phyloP scores from a whole-genome alignment of 2,329 filamentous ascomycete genomes.

The Sarocladium oryzae region DNA sequence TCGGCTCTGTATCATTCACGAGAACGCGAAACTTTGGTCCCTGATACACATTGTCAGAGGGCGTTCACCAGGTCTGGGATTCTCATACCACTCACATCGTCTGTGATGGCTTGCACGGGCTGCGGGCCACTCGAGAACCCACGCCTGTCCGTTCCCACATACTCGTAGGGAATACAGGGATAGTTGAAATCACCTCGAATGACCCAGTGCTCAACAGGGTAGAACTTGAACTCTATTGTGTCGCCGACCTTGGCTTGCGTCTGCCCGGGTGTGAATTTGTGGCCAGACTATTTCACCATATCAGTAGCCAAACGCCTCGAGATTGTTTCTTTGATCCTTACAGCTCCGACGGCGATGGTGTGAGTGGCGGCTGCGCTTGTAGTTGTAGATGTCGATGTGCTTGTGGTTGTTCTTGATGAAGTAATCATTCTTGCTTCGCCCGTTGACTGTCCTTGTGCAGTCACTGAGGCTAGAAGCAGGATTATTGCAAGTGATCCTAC shows the following conservation, averaged over 20 bases:
- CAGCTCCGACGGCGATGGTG: not conserved
- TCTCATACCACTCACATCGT: slow-evolving; percentile 31
- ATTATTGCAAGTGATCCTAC: too few species aligned
- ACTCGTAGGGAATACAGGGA: slow-evolving; percentile 59
- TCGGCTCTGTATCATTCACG: slow-evolving; percentile 56
- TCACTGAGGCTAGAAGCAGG: too few species aligned
- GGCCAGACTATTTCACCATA: slow-evolving; percentile 18
- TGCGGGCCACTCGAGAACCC: slow-evolving; percentile 49
- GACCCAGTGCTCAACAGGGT: slow-evolving; percentile 58
- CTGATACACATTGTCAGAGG: slow-evolving; percentile 17
- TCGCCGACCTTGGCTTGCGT: slow-evolving; percentile 37
- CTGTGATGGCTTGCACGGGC: slow-evolving; percentile 37
- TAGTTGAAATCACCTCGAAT: slow-evolving; percentile 49
- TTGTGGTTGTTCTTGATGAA: too few species aligned
- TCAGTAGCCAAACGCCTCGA: too few species aligned
- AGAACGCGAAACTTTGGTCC: slow-evolving; percentile 33
- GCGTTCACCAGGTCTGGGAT: not conserved
- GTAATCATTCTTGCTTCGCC: too few species aligned
- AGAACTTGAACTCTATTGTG: slow-evolving; percentile 53
- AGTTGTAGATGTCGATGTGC: too few species aligned
- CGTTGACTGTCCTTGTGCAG: too few species aligned
- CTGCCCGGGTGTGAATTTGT: slow-evolving; percentile 25
- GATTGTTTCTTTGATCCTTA: too few species aligned
- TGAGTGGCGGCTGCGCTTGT: not conserved
- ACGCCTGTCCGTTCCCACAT: slow-evolving; percentile 37